These are phyloP conservation scores for Chalciporus pseudorubinellus DNA, from an alignment of 768 basidiomycete species.

Conservation along the genomic window DNA sequence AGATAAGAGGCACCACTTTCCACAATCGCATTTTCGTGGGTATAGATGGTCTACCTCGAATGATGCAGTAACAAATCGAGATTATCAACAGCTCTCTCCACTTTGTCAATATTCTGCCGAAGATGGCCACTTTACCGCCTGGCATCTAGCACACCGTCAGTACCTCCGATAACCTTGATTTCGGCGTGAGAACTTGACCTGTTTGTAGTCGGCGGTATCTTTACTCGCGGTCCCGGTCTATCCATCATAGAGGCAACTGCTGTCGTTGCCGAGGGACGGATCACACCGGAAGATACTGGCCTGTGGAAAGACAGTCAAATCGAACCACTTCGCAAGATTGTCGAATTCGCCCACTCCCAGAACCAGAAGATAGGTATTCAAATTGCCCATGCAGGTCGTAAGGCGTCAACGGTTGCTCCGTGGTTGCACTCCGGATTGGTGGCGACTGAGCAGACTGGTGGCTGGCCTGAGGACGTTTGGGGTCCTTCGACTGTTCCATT, in stretches of 20 bases:
- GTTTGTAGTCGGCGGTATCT: slow-evolving; percentile 38
- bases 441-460: slow-evolving; percentile 41
- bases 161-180: neutral
- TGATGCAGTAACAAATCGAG: neutral
- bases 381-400: slow-evolving; percentile 76
- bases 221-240: slow-evolving; percentile 53
- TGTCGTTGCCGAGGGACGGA: slow-evolving; percentile 59
- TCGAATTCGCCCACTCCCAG: slow-evolving; percentile 72
- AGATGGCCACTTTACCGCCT: slow-evolving; percentile 49
- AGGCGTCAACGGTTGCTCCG: slow-evolving; percentile 61
- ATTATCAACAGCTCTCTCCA: slow-evolving; percentile 42
- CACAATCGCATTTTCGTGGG: slow-evolving; percentile 56
- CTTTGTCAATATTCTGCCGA: slow-evolving; percentile 61
- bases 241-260: slow-evolving; percentile 67
- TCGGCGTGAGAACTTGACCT: neutral
- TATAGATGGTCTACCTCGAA: neutral
- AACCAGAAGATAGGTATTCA: slow-evolving; percentile 72
- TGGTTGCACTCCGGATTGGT: slow-evolving; percentile 46
- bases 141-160: slow-evolving; percentile 53
- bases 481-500: slow-evolving; percentile 54
- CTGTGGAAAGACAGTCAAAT: slow-evolving; percentile 64
- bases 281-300: slow-evolving; percentile 62
- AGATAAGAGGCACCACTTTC: slow-evolving; percentile 50
- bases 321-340: slow-evolving; percentile 45
- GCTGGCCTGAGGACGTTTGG: slow-evolving; percentile 54